Evolutionary conservation across 2,329 filamentous ascomycete species (phyloP), one percentile per base, ranked within the genome.

Genomic region (Chaetomium globosum): DNA sequence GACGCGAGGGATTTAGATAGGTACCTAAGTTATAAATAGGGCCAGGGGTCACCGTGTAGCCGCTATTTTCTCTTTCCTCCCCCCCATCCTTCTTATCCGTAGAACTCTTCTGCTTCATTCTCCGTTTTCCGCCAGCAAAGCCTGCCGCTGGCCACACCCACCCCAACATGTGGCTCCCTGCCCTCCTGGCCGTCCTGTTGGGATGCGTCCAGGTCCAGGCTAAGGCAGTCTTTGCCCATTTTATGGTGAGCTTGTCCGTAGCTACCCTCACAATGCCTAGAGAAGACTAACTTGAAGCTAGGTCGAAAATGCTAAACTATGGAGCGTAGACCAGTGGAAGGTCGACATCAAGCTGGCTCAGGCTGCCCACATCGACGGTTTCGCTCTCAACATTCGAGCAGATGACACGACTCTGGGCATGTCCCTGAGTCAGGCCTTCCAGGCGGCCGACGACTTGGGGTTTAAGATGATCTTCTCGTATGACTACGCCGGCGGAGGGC

Each of bases 381-480:
- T 61, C 19, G 59, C 59, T 7, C 36, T 55, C 13, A 61, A 61
- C 36, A 61, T 55, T 36, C 33, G 33, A 3, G 59, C 30, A 10
- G 5, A 28, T 16, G 23, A 61, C 12, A 6, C 10, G 1, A 16
- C 23, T 26, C 31, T 28, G 26, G 51, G 46, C 12, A 19, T 16
- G 5, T 51, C 46, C 2, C 23, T 46, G 33, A 23, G 21, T 21
- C 2, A 9, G 21, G 59, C 59, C 4, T 61, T 46, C 19, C 21
- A 46, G 26, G 36, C 59, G 2, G 59, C 59, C n/a, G 51, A 26
- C 19, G 23, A 23, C 19, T 16, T 12, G 2, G 59, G 36, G 10
- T 46, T 61, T 21, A 33, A 55, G 51, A n/a, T 61, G 3, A 55
- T 61, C 36, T 31, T 61, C 39, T 61, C 51, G 4, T 55, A 55